Conservation (phyloP, 495 filamentous ascomycete genomes). For the Evernia prunastri region DNA sequence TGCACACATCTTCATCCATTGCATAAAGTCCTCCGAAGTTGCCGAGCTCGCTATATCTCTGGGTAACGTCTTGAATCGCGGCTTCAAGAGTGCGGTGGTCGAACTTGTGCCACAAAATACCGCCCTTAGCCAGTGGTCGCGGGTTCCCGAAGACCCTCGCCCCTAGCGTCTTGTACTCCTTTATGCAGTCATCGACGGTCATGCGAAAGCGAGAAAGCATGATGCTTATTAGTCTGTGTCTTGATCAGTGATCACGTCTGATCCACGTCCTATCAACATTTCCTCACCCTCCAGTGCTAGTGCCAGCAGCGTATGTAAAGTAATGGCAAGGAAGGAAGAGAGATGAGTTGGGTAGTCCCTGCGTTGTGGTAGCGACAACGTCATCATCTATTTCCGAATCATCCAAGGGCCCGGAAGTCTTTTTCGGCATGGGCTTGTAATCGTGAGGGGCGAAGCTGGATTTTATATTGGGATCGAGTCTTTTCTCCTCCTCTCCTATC, state of each 20-base stretch:
- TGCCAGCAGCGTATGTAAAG: slow-evolving; percentile 25
- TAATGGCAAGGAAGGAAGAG: slow-evolving; percentile 22
- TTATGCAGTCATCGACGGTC: slow-evolving; percentile 44
- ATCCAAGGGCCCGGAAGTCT: not conserved
- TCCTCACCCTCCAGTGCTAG: slow-evolving; percentile 22
- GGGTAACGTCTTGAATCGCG: not conserved
- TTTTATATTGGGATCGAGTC: not conserved
- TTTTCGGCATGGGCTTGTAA: not conserved
- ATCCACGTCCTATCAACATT: slow-evolving; percentile 24
- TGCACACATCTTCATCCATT: not conserved
- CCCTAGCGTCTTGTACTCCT: slow-evolving; percentile 41
- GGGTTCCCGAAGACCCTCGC: slow-evolving; percentile 39
- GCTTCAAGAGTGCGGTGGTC: not conserved
- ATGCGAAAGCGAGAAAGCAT: slow-evolving; percentile 47
- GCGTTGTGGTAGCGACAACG: not conserved
- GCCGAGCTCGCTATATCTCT: not conserved
- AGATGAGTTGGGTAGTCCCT: slow-evolving; percentile 1
- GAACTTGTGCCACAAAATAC: not conserved
- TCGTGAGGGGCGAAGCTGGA: slow-evolving; percentile 2
- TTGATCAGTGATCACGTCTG: slow-evolving; percentile 21
- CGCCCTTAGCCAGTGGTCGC: slow-evolving; percentile 4
- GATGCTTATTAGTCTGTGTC: slow-evolving; percentile 36
- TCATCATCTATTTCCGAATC: not conserved
- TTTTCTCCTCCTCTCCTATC: slow-evolving; percentile 21
- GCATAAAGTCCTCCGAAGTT: not conserved